phyloP scores from a whole-genome alignment of 2,329 filamentous ascomycete genomes.

The Colletotrichum gigasporum region DNA sequence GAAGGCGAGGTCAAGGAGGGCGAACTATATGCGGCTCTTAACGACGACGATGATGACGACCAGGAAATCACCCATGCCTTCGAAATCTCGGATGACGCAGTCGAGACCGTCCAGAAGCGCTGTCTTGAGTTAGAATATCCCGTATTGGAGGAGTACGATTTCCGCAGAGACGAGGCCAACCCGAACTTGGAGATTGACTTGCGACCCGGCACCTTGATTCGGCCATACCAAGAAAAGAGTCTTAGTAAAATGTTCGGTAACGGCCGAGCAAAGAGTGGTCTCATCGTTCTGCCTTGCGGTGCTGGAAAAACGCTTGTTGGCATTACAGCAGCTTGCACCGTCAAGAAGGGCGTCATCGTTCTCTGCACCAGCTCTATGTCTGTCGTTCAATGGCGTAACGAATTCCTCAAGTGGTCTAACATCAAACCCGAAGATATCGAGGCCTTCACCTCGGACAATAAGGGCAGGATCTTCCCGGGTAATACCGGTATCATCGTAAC shows the following conservation, averaged over 20 bases:
- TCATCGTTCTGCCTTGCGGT: conserved; percentile 96
- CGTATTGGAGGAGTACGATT: conserved; percentile 96
- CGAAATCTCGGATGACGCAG: conserved; percentile 83
- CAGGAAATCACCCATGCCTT: conserved; percentile 92
- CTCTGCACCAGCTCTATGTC: conserved; percentile 98
- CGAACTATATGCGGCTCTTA: conserved; percentile 76
- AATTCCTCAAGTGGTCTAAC: conserved; percentile 98
- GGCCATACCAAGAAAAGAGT: conserved; percentile 96
- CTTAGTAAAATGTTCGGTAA: conserved; percentile 99
- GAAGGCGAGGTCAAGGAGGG: conserved; percentile 65
- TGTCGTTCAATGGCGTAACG: conserved; percentile 94
- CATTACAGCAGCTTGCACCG: conserved; percentile 97
- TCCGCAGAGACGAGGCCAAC: conserved; percentile 89
- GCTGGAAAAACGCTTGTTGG: conserved; percentile 97
- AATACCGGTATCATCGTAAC: conserved; percentile 97
- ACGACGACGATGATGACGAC: conserved; percentile 89
- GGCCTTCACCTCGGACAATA: conserved; percentile 93
- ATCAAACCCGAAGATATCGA: conserved; percentile 92
- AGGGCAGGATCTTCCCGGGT: conserved; percentile 80
- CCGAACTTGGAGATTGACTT: conserved; percentile 94
- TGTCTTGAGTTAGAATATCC: conserved; percentile 89
- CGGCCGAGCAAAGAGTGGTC: conserved; percentile 93
- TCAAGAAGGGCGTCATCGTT: conserved; percentile 96
- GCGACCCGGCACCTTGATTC: conserved; percentile 87
- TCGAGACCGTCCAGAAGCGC: conserved; percentile 88